Evolutionary conservation across 2,329 filamentous ascomycete genomes (phyloP), one percentile per base, ranked within the genome.

Genomic region (Ophiostoma australiae): DNA sequence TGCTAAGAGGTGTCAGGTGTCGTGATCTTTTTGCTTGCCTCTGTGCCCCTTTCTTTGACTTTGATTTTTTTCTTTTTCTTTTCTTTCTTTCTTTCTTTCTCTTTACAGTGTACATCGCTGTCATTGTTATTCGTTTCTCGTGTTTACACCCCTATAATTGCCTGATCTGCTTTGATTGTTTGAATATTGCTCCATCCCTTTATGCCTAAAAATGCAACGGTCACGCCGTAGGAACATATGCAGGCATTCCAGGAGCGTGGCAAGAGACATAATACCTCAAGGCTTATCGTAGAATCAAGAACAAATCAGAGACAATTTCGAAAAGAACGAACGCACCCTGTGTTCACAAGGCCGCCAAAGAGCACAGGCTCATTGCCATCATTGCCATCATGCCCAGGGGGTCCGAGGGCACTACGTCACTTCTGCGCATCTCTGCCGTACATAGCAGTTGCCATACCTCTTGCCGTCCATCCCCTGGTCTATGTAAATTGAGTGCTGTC

Each of bases 181-280:
- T 44, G 17, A 15, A 48, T 17, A 48, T 7, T 48, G 44, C 44
- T 17, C 44, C 13, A 39, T n/a, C 20, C 44, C 44, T 48, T n/a
- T 17, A 20, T 48, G 44, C 52, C 10, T 58, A 58, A 58, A 58
- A 58, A 58, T 58, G 52, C 52, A 58, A 58, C 52, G 52, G 52
- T 58, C 52, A 58, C 52, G 52, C 52, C 23, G 52, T 17, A 27
- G 20, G 52, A 5, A n/a, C 52, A 58, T 58, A 58, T 58, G 52
- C 52, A 58, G 52, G 52, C 52, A 58, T 58, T 58, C 52, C 52
- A 27, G 52, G 23, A 27, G 52, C 10, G 23, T 58, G 52, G 52
- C 6, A 27, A 58, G 8, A 58, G 23, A 27, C 8, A 58, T 58
- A 27, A 58, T 58, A 58, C 52, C n/a, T 11, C n/a, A 58, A 31